Evolutionary conservation across 257 asterid species (phyloP).

Genomic region (Eucommia ulmoides): DNA sequence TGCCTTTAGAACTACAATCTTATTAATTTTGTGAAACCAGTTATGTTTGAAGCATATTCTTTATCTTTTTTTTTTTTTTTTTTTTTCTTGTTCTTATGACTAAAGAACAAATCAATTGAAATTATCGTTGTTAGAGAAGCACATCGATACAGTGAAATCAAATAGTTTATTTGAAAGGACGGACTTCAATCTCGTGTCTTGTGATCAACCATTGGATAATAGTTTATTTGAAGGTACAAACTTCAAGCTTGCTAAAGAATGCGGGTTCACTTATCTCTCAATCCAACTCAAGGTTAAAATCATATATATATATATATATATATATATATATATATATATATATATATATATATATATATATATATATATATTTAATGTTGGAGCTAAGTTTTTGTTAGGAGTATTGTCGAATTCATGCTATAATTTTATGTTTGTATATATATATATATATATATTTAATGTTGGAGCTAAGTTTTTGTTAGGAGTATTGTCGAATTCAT

Average conservation of each 20-base stretch:
- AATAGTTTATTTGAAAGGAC: conserved; percentile 70
- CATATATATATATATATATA: too few relatives aligned
- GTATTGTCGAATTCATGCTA: neutral
- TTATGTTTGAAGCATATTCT: too few relatives aligned
- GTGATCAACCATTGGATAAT: conserved; percentile 59
- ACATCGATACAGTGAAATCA: conserved; percentile 52
- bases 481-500: neutral
- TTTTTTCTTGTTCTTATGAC: too few relatives aligned
- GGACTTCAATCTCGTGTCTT: conserved; percentile 89
- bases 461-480: neutral
- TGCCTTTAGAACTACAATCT: too few relatives aligned
- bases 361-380: neutral
- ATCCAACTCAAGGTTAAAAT: conserved; percentile 69
- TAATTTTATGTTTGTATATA: too few relatives aligned
- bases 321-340: too few relatives aligned
- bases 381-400: neutral
- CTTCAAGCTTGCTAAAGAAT: conserved; percentile 74
- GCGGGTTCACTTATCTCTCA: conserved; percentile 88
- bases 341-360: too few relatives aligned
- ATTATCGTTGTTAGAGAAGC: conserved; percentile 50
- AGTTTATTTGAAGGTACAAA: too few relatives aligned
- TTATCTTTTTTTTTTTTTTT: too few relatives aligned
- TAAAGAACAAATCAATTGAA: too few relatives aligned
- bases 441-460: too few relatives aligned
- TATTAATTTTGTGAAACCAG: too few relatives aligned